Base-by-base conservation (phyloP, 1,284 basidiomycete species). In the Grifola frondosa region DNA sequence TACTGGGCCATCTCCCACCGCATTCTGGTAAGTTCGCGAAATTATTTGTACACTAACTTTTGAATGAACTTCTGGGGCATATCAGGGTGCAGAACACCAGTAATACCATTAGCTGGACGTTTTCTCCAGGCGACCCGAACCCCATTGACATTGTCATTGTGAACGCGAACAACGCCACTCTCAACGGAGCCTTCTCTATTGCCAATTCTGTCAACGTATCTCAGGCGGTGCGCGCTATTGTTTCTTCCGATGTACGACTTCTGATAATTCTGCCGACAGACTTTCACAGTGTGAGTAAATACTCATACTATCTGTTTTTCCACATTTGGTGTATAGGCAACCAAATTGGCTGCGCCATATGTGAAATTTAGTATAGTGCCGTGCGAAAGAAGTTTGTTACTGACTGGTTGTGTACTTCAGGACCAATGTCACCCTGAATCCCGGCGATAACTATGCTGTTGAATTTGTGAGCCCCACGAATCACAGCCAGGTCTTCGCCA, bases 401-500 rank as follows among this genome's bases (percentile, higher is more conserved):
- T 38, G 17, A 34, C 26, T 16, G 6, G 26, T 32, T 21, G 6
- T 13, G 20, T 28, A 28, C 16, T n/a, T 17, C 37, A 58, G 54
- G 16, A 69, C 69, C 30, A 63, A 68, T 41, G 69, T 71, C 47
- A 70, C 69, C 8, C 56, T 71, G 30, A 50, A 40, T 8, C 46
- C 51, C 16, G 67, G 59, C 15, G 43, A 56, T 17, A 65, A 63
- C 36, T 78, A 74, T 59, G 54, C 61, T 30, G 69, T 78, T 26
- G 56, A 61, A 44, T 71, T 77, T 42, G 66, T 72, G 40, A 75
- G 73, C 59, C 64, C 69, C 13, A 55, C 59, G 28, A 72, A 77
- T 61, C 35, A 48, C 31, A 50, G 56, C 9, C 64, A 74, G 42
- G 58, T 75, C 23, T 70, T 65, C 43, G 74, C 75, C 7, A 62